Evolutionary conservation across 805 yeast genomes (phyloP), one percentile per base, ranked within the genome.

Genomic region (Starmerella khaoyaiensis): DNA sequence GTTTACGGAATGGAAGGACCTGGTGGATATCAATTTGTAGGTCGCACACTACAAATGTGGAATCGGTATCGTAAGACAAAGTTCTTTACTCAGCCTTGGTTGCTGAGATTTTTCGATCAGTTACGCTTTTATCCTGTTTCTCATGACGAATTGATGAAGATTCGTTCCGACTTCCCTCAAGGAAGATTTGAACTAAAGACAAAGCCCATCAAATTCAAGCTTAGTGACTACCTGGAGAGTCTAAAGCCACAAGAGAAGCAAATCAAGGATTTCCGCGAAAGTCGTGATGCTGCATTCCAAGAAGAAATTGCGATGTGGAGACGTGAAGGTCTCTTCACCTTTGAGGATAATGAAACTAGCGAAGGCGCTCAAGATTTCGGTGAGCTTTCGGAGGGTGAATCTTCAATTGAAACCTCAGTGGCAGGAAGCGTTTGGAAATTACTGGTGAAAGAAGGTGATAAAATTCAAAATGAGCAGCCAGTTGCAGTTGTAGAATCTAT

Each of bases 1-100:
- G 86, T 87, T 50, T 87, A 87, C 61, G 83, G 96, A 22, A 86
- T 87, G 87, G 90, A 83, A 49, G 83, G 95, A 19, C 98, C 98
- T 33, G 98, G 98, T 62, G 98, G 98, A 23, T 87, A 87, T 62
- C 97, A 87, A 63, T 69, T 87, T 50, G 87, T 84, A 45, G 98
- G 97, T 40, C 74, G 97, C 55, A 87, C 98, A 11, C 75, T 90
- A 48, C 97, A 97, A 37, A 86, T 87, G 51, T 87, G 98, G 98
- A 97, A 87, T 58, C 86, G 83, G 63, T 69, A 86, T 51, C 69
- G 81, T 22, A 64, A 87, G 46, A 51, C 50, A 36, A 36, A 40
- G 35, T 45, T 45, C 40, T 34, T 52, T 21, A 87, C 83, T 29
- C 60, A 64, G 18, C 97, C 97, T 38, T 90, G 97, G 97, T 65